A percentile compares a stretch with the other conserved stretches of the same genome.
These are phyloP conservation scores for Lodderomyces theae DNA, from an alignment of 1,139 yeast species.

Conservation along the genomic window DNA sequence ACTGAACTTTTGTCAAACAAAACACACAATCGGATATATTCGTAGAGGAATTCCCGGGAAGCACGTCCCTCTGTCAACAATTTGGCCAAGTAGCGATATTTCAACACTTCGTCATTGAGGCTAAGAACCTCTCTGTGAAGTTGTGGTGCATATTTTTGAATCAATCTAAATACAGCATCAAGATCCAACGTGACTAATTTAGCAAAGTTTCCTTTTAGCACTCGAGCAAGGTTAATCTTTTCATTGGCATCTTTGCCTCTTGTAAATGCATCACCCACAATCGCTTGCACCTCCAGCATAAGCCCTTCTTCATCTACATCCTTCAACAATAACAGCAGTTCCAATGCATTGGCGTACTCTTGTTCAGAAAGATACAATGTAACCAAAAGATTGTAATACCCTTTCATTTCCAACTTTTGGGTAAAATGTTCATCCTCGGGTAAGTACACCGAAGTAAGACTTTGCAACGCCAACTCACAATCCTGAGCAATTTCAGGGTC, in stretches of 20 bases:
- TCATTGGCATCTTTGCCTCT: slow-evolving; percentile 30
- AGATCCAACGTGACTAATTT: slow-evolving; percentile 34
- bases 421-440: slow-evolving; percentile 46
- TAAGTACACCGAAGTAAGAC: slow-evolving; percentile 38
- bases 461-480: slow-evolving; percentile 70
- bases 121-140: slow-evolving; percentile 37
- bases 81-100: slow-evolving; percentile 28
- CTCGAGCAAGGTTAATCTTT: slow-evolving; percentile 28
- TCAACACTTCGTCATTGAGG: slow-evolving; percentile 22
- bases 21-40: slow-evolving; percentile 33
- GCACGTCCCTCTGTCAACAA: slow-evolving; percentile 15
- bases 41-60: neutral
- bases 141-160: slow-evolving; percentile 35
- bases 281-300: neutral
- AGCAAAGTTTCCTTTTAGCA: slow-evolving; percentile 37
- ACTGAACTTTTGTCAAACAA: slow-evolving; percentile 19
- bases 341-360: slow-evolving; percentile 48
- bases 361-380: slow-evolving; percentile 54
- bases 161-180: slow-evolving; percentile 25
- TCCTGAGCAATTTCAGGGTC: slow-evolving; percentile 46
- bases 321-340: slow-evolving; percentile 30
- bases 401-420: slow-evolving; percentile 50
- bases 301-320: slow-evolving; percentile 9
- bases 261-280: slow-evolving; percentile 38
- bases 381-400: slow-evolving; percentile 58